Percentiles rank a stretch among this genome's conserved stretches.
phyloP scores from a whole-genome alignment of 2,329 filamentous ascomycete genomes.

The Aspergillus tubingensis region DNA sequence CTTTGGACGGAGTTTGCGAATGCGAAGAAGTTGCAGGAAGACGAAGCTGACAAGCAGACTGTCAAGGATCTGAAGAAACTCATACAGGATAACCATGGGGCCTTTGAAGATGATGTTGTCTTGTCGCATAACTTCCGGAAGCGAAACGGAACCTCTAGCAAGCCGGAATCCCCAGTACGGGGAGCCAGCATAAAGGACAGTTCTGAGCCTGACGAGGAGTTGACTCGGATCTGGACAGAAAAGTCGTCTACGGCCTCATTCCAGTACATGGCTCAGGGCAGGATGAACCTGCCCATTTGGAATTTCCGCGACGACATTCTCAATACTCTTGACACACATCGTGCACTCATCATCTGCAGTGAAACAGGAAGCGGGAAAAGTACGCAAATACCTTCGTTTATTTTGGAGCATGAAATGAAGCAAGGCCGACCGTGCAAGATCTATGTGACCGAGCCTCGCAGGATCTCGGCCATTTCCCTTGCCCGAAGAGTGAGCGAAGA shows the following conservation, averaged over 20 bases:
- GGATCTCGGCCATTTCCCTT: slow-evolving; percentile 94
- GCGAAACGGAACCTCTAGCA: slow-evolving; percentile 40
- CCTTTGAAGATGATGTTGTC: slow-evolving; percentile 71
- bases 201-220: slow-evolving; percentile 38
- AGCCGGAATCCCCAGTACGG: slow-evolving; percentile 29
- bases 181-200: slow-evolving; percentile 24
- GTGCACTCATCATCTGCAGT: slow-evolving; percentile 90
- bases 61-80: slow-evolving; percentile 63
- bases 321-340: slow-evolving; percentile 72
- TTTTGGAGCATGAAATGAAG: slow-evolving; percentile 84
- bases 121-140: slow-evolving; percentile 73
- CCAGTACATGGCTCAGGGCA: slow-evolving; percentile 74
- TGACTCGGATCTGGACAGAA: slow-evolving; percentile 54
- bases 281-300: slow-evolving; percentile 88
- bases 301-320: slow-evolving; percentile 77
- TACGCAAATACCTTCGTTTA: slow-evolving; percentile 92
- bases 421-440: slow-evolving; percentile 83
- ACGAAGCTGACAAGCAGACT: slow-evolving; percentile 68
- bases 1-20: slow-evolving; percentile 79
- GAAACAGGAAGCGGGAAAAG: slow-evolving; percentile 98
- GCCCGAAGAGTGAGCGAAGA: slow-evolving; percentile 93
- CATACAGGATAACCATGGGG: slow-evolving; percentile 39
- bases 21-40: slow-evolving; percentile 67
- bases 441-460: slow-evolving; percentile 90
- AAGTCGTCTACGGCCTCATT: slow-evolving; percentile 60